Percentiles rank a stretch among this genome's conserved stretches.
These are phyloP conservation scores for Metschnikowia anglica DNA, from an alignment of 805 yeast species.

Conservation along the genomic window DNA sequence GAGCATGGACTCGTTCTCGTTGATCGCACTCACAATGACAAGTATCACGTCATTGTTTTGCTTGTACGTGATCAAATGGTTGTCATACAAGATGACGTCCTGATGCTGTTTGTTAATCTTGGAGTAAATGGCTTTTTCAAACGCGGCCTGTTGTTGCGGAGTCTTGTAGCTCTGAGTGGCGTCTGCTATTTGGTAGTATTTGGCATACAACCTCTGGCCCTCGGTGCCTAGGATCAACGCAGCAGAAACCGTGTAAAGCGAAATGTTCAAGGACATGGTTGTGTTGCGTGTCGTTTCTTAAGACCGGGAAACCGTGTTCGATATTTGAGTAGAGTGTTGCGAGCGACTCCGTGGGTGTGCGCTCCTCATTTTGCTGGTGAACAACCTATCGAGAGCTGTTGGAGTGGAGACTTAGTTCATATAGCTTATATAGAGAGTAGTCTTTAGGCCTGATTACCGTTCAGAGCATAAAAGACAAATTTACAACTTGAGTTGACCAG, in stretches of 20 bases:
- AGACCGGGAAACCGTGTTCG: neutral
- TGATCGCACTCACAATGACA: constrained; percentile 67
- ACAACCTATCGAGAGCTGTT: too few relatives aligned
- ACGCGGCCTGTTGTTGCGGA: constrained; percentile 65
- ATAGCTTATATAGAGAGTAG: too few relatives aligned
- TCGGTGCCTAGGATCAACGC: constrained; percentile 76
- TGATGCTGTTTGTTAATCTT: constrained; percentile 81
- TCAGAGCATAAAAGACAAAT: too few relatives aligned
- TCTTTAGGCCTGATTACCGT: too few relatives aligned
- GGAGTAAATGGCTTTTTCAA: constrained; percentile 67
- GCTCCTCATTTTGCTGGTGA: neutral
- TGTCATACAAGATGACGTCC: constrained; percentile 78
- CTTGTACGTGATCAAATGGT: constrained; percentile 80
- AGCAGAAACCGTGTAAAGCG: constrained; percentile 82
- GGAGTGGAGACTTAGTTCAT: too few relatives aligned
- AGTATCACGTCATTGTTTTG: constrained; percentile 75
- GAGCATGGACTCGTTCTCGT: constrained; percentile 83
- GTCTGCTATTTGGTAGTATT: constrained; percentile 66
- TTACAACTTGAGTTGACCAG: too few relatives aligned
- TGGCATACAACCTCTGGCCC: constrained; percentile 78
- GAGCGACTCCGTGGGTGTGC: neutral
- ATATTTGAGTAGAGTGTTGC: neutral
- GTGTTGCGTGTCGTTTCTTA: too few relatives aligned
- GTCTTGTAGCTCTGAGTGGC: constrained; percentile 41
- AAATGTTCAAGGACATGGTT: constrained; percentile 49